phyloP scores from a whole-genome alignment of 2,329 filamentous ascomycete genomes.

The Penicillium sp. region DNA sequence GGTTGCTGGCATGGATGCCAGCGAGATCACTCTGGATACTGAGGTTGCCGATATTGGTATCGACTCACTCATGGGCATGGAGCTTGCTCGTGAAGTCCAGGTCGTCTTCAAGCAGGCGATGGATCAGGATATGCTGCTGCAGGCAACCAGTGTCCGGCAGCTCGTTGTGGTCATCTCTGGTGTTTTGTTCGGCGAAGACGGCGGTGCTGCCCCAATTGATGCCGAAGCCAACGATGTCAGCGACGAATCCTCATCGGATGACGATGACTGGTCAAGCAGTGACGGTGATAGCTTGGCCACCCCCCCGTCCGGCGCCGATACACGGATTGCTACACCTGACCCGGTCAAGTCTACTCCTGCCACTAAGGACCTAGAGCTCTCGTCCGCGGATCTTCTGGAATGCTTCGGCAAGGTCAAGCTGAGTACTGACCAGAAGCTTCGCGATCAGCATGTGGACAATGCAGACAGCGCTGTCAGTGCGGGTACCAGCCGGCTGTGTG shows the following conservation, averaged over 20 bases:
- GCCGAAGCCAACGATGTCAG: neutral
- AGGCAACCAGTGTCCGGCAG: slow-evolving; percentile 6
- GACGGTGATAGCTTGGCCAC: neutral
- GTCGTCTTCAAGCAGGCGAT: slow-evolving; percentile 33
- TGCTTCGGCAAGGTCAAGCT: neutral
- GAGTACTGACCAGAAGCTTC: neutral
- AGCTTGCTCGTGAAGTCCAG: slow-evolving; percentile 49
- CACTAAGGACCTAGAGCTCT: neutral
- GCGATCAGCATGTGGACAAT: neutral
- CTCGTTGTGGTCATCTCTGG: neutral
- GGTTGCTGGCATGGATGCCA: slow-evolving; percentile 37
- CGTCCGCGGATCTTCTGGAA: neutral
- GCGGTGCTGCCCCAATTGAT: neutral
- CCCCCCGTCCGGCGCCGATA: neutral
- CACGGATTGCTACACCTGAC: neutral
- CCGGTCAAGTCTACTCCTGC: neutral
- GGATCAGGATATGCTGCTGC: slow-evolving; percentile 15
- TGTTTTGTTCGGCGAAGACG: neutral
- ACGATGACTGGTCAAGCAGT: neutral
- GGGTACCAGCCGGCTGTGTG: neutral
- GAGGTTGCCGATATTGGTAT: slow-evolving; percentile 51
- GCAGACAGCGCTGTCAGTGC: neutral
- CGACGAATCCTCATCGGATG: neutral
- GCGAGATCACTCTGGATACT: slow-evolving; percentile 41
- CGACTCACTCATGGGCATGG: slow-evolving; percentile 56